Evolutionary conservation across 805 yeast genomes (phyloP).

Genomic region (Komagataella pseudopastoris): DNA sequence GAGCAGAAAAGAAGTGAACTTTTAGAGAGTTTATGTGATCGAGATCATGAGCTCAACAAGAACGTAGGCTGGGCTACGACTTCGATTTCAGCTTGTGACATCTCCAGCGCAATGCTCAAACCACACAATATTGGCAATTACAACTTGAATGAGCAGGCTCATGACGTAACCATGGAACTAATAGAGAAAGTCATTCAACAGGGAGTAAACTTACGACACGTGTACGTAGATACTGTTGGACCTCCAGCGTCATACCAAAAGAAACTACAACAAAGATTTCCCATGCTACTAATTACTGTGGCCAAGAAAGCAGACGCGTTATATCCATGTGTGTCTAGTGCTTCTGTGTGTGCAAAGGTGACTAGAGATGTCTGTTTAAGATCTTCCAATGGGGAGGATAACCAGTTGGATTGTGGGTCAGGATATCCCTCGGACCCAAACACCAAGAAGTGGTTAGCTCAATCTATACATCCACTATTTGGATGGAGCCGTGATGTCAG

Average conservation of each 20-base stretch:
- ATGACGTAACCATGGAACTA: constrained; percentile 77
- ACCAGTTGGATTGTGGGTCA: constrained; percentile 48
- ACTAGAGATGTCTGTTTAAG: constrained; percentile 56
- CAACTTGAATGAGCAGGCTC: constrained; percentile 92
- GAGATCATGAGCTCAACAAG: constrained; percentile 25
- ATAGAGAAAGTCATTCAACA: constrained; percentile 49
- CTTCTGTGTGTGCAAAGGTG: constrained; percentile 92
- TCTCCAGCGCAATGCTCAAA: constrained; percentile 77
- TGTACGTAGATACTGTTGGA: constrained; percentile 93
- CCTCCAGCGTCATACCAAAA: constrained; percentile 79
- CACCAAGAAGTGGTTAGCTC: constrained; percentile 64
- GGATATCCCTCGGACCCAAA: constrained; percentile 94
- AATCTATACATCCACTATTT: constrained; percentile 52
- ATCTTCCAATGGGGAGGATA: constrained; percentile 12
- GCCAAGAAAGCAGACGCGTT: constrained; percentile 91
- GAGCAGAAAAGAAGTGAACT: constrained; percentile 55
- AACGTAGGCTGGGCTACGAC: constrained; percentile 85
- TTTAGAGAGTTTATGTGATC: constrained; percentile 27
- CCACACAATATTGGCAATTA: constrained; percentile 42
- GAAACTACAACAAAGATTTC: constrained; percentile 60
- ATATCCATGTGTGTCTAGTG: constrained; percentile 87
- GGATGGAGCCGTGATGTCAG: constrained; percentile 78
- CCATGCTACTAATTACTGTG: constrained; percentile 60
- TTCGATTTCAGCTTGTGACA: constrained; percentile 76
- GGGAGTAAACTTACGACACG: constrained; percentile 54